Evolutionary conservation across 2,329 filamentous ascomycete genomes (phyloP), one percentile per base, ranked within the genome.

Genomic region (Fusarium sp.): DNA sequence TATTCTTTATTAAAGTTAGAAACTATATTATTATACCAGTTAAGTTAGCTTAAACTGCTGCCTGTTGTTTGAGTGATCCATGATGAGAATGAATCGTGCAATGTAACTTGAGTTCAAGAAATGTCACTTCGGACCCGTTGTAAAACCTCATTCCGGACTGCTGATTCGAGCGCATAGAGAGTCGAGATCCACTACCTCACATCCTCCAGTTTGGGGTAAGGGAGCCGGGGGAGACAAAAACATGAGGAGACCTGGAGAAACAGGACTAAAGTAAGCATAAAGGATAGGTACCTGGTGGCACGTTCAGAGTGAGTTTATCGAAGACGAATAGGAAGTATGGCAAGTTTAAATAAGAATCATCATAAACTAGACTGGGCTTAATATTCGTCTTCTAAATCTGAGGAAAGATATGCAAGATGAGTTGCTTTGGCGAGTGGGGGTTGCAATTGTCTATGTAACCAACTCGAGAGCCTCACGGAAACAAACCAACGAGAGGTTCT

Each of bases 151-250:
- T 13, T 1, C 2, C 1, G 1, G 3, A 0, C 1, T 2, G 6
- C 0, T 58, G 25, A 64, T 64, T 64, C 48, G 61, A 9, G 61
- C 61, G 61, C 61, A 42, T 64, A 61, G 26, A 47, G 43, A 53
- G 13, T 7, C 24, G 29, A 32, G 9, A 32, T 41, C 51, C 47
- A 54, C 59, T 22, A 32, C 42, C 35, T 40, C 31, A 38, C 44
- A 43, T 41, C 38, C 25, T 53, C 32, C 15, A 44, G 32, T 24
- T 49, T 36, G 40, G 53, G 41, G 49, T 32, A 28, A 48, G 39
- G 11, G 34, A 35, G n/a, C 13, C 13, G 12, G 34, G 10, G 26
- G 26, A 29, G 24, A 22, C 38, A 7, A 9, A 32, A 8, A 19
- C 29, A 7, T 32, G 9, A 13, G 31, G 13, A 32, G 13, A 5